Evolutionary conservation across 305 asterid genomes (phyloP), one percentile per base, ranked within the genome.

Genomic region (Euphrasia arctica): DNA sequence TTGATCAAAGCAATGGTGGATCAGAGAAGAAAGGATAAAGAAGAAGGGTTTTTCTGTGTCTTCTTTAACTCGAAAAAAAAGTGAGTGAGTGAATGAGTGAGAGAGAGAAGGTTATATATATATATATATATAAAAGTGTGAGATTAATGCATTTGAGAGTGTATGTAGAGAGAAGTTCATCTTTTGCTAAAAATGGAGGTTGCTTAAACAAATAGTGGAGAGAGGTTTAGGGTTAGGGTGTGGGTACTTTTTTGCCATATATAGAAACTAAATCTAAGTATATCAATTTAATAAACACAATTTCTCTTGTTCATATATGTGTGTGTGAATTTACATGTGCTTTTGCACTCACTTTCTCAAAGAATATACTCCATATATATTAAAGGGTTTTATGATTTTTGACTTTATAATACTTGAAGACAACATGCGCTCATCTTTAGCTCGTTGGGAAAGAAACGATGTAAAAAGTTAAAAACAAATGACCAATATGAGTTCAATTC

Each of bases 141-240:
- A 63, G 42, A 58, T 52, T 62, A 39, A 50, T 42, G 2, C 3
- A 42, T 42, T 42, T 42, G 49, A 14, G 67, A 42, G 68, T 31
- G 62, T 18, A 68, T 41, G 22, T 18, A 18, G 22, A 18, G 22
- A 18, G 22, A 42, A 70, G 65, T 71, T 70, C 63, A 65, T 4
- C 60, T 73, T 70, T 79, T 79, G 31, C 91, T 66, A 74, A 70
- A 79, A 77, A 14, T 66, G 72, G 85, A 71, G 81, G 62, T 82
- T 78, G 78, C 81, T 84, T 78, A 69, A 71, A 75, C 48, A 75
- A 55, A 64, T 70, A 73, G 73, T 72, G 75, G 58, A 73, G 66
- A 63, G 14, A 77, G 75, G 54, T 50, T 68, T 64, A 66, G 77
- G 71, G 63, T 68, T 48, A 58, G 63, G 63, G 59, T 60, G 78